Evolutionary conservation across 345 rosid species (phyloP).

Genomic region (Zanthoxylum bungeanum): DNA sequence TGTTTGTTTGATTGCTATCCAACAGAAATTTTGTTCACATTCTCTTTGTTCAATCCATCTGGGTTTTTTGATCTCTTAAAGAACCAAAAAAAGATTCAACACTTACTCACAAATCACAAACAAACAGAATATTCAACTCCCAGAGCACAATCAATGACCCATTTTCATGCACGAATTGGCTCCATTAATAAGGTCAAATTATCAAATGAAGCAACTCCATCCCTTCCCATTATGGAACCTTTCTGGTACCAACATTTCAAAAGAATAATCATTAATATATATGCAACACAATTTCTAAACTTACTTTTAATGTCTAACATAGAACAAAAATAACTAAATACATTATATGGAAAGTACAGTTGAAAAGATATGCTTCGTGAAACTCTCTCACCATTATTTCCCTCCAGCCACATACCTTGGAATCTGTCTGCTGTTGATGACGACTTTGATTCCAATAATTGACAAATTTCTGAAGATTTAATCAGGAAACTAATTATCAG

Average conservation of each 20-base stretch:
- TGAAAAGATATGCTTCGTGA: background rate
- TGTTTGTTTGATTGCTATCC: background rate
- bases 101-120: background rate
- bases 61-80: background rate
- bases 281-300: background rate
- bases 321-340: background rate
- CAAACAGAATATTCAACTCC: background rate
- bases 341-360: background rate
- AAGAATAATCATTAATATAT: background rate
- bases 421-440: background rate
- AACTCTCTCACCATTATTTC: background rate
- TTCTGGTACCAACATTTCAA: background rate
- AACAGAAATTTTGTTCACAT: background rate
- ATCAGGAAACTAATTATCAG: background rate
- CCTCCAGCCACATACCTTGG: no score
- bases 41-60: background rate
- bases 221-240: background rate
- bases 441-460: background rate
- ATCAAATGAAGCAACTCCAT: background rate
- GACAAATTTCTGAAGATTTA: background rate
- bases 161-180: background rate
- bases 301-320: background rate
- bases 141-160: background rate
- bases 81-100: constrained; percentile 3
- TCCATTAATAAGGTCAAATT: background rate